Conservation (phyloP, 805 yeast genomes). For the Metschnikowia amazonensis region DNA sequence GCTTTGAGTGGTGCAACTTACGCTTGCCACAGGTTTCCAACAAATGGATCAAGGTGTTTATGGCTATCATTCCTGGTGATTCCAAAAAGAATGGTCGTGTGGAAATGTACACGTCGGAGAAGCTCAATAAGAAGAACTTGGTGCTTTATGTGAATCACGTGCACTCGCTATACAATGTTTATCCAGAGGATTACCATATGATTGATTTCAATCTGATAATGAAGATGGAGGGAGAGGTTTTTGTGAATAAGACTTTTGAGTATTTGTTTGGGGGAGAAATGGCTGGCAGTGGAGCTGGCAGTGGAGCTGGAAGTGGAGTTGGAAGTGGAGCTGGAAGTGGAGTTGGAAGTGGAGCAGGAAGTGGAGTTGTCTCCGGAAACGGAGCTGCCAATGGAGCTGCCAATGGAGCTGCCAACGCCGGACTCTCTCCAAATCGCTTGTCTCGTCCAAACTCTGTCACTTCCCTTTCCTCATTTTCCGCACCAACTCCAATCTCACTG, state of each 20-base stretch:
- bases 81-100: conserved; percentile 47
- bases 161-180: conserved; percentile 49
- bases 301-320: too few relatives aligned
- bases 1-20: conserved; percentile 60
- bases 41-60: conserved; percentile 56
- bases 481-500: conserved; percentile 9
- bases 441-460: conserved; percentile 19
- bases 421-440: too few relatives aligned
- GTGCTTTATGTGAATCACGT: conserved; percentile 47
- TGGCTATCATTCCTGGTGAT: conserved; percentile 47
- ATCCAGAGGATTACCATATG: conserved; percentile 54
- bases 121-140: conserved; percentile 47
- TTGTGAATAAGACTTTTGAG: conserved; percentile 41
- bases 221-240: conserved; percentile 52
- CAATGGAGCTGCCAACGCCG: too few relatives aligned
- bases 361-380: too few relatives aligned
- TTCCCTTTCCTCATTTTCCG: conserved; percentile 19
- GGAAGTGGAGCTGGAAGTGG: too few relatives aligned
- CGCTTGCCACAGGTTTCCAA: conserved; percentile 55
- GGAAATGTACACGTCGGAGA: conserved; percentile 50
- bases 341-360: too few relatives aligned
- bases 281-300: too few relatives aligned
- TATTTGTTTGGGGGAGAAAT: conserved; percentile 25
- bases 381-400: too few relatives aligned
- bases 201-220: conserved; percentile 56